Evolutionary conservation across 805 yeast species (phyloP), one percentile per base, ranked within the genome.

Genomic region (Wickerhamiella australiensis): DNA sequence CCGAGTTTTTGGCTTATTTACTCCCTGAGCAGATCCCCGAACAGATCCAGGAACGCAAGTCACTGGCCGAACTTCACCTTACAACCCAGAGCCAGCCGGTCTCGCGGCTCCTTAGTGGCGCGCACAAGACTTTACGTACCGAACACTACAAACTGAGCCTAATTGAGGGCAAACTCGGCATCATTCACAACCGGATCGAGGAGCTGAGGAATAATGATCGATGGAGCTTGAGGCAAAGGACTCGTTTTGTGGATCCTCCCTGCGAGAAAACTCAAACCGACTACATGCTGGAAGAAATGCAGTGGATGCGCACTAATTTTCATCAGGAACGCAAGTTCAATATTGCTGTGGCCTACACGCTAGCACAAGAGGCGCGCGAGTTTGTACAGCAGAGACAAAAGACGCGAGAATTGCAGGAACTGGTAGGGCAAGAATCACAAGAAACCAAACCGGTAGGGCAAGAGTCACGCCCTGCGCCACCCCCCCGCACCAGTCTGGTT

Each of bases 171-270:
- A 83, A 88, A 61, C 79, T 90, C 2, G 85, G 94, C 0, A 96
- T 87, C 9, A 78, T 86, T 17, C 83, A 86, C 58, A 82, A 94
- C 1, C 72, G 97, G 53, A 88, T 92, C 43, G 97, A 90, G 60
- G 97, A 90, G 62, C 71, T 92, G 54, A 85, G 86, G 62, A 71
- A 94, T 43, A 81, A 82, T 51, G 83, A 85, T 1, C 79, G 84
- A 58, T 92, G 98, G 97, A 81, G 95, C 20, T 68, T 92, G 48
- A 73, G 94, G 48, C 98, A 92, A 62, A 95, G 94, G 0, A 70
- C 74, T 47, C 73, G 76, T 54, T 81, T 73, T 58, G 60, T 71
- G 11, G 94, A 85, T 55, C 96, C 97, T 0, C 75, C 56, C 22
- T 56, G 71, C 15, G 54, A 58, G 27, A 68, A 70, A 26, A 68